Evolutionary conservation across 225 moss, liverwort and hornwort genomes (phyloP).

Genomic region (Thuidium tamariscinum): DNA sequence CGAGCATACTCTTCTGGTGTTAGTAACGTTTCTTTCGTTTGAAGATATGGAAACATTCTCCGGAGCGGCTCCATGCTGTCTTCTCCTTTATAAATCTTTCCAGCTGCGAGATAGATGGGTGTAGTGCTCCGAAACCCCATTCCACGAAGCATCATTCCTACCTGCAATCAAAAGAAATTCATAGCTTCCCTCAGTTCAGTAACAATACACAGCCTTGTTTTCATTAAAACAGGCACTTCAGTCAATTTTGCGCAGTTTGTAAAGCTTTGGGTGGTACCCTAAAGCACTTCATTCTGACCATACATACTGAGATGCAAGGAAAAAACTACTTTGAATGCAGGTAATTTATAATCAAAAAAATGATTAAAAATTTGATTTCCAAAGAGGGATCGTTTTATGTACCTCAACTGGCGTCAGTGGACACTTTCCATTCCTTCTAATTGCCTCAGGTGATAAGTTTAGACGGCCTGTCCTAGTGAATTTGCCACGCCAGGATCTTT

Average conservation of each 20-base stretch:
- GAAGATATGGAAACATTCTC: constrained; percentile 76
- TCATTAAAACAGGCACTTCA: background rate
- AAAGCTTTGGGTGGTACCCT: background rate
- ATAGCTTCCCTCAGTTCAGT: background rate
- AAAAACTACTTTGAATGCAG: background rate
- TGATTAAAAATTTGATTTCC: rapidly evolving
- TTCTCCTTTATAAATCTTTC: constrained; percentile 64
- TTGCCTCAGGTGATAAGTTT: constrained; percentile 40
- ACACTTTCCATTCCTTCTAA: constrained; percentile 83
- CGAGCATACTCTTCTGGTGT: constrained; percentile 51
- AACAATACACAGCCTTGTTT: background rate
- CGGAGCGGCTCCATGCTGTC: constrained; percentile 65
- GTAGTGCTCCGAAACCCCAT: constrained; percentile 82
- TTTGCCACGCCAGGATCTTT: constrained; percentile 82
- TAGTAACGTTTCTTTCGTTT: constrained; percentile 85
- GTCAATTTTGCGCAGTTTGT: background rate
- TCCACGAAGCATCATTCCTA: constrained; percentile 95
- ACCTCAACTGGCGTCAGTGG: constrained; percentile 95
- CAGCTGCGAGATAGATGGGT: constrained; percentile 81
- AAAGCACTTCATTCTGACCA: background rate
- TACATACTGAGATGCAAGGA: background rate
- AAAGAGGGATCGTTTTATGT: background rate
- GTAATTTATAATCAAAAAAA: no score
- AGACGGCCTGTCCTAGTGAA: constrained; percentile 61
- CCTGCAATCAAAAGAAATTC: constrained; percentile 15